Evolutionary conservation across 2,329 filamentous ascomycete genomes (phyloP).

Genomic region (Fusarium longipes): DNA sequence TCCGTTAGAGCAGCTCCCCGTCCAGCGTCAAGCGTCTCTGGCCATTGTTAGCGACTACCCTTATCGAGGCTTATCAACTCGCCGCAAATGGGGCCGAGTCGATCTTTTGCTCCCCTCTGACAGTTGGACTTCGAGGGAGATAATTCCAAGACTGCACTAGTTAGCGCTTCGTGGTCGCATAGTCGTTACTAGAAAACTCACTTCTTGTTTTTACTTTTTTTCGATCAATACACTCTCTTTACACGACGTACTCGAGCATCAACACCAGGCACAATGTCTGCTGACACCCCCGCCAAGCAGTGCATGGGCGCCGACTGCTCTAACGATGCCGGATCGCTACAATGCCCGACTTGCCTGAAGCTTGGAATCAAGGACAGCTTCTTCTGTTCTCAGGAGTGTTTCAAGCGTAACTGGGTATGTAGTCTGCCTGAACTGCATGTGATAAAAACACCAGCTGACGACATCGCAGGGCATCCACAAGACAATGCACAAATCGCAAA

Average conservation of each 20-base stretch:
- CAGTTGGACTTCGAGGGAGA: conserved; percentile 39
- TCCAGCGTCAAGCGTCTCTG: neutral
- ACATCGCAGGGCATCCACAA: conserved; percentile 80
- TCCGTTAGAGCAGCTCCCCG: conserved; percentile 11
- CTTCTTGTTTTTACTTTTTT: neutral
- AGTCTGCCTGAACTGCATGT: neutral
- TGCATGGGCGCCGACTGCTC: conserved; percentile 86
- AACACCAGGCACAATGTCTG: conserved; percentile 55
- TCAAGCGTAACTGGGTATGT: conserved; percentile 97
- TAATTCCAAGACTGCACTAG: conserved; percentile 11
- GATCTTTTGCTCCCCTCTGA: conserved; percentile 40
- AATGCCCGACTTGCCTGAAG: conserved; percentile 96
- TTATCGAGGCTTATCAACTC: conserved; percentile 34
- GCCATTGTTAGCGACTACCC: conserved; percentile 25
- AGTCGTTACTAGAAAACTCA: neutral
- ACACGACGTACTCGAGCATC: neutral
- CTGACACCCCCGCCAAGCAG: conserved; percentile 67
- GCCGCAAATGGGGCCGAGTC: conserved; percentile 23
- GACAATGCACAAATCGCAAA: conserved; percentile 74
- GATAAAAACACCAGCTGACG: conserved; percentile 35
- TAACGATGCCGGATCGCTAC: conserved; percentile 85
- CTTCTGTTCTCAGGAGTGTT: conserved; percentile 99
- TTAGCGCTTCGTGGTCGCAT: conserved; percentile 12
- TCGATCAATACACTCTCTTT: neutral
- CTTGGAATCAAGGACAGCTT: conserved; percentile 87